phyloP scores from a whole-genome alignment of 805 yeast genomes.

The Spathaspora gorwiae region DNA sequence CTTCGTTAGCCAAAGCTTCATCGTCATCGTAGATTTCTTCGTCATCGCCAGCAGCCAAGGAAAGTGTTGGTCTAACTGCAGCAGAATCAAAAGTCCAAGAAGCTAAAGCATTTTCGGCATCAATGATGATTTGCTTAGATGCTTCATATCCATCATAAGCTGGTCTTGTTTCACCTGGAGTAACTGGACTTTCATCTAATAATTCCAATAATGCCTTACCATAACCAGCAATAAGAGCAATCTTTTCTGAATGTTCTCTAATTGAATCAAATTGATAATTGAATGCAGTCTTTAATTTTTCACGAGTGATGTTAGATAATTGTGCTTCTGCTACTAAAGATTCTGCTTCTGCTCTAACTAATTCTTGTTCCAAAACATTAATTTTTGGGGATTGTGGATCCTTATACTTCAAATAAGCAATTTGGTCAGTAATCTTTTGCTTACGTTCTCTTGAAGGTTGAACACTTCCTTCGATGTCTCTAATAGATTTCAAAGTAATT shows the following conservation, averaged over 20 bases:
- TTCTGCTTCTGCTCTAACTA: conserved; percentile 98
- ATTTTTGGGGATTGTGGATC: conserved; percentile 97
- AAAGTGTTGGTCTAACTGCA: conserved; percentile 87
- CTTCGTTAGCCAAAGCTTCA: conserved; percentile 40
- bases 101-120: conserved; percentile 92
- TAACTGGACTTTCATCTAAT: conserved; percentile 93
- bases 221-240: conserved; percentile 96
- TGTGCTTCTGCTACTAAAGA: conserved; percentile 99
- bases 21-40: conserved; percentile 24
- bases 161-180: conserved; percentile 98
- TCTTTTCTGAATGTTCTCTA: conserved; percentile 93
- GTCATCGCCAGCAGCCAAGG: conserved; percentile 66
- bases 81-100: conserved; percentile 97
- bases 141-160: conserved; percentile 98
- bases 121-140: conserved; percentile 94
- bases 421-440: conserved; percentile 95
- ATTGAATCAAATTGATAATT: conserved; percentile 93
- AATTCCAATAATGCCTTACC: conserved; percentile 96
- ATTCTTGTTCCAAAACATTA: conserved; percentile 92
- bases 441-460: conserved; percentile 98
- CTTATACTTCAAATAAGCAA: conserved; percentile 96
- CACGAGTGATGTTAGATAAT: conserved; percentile 95
- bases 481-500: conserved; percentile 86
- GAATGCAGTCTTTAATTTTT: conserved; percentile 95
- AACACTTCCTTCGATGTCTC: conserved; percentile 96